These are phyloP conservation scores for Candida loeiensis DNA, from an alignment of 805 yeast species.

Conservation along the genomic window DNA sequence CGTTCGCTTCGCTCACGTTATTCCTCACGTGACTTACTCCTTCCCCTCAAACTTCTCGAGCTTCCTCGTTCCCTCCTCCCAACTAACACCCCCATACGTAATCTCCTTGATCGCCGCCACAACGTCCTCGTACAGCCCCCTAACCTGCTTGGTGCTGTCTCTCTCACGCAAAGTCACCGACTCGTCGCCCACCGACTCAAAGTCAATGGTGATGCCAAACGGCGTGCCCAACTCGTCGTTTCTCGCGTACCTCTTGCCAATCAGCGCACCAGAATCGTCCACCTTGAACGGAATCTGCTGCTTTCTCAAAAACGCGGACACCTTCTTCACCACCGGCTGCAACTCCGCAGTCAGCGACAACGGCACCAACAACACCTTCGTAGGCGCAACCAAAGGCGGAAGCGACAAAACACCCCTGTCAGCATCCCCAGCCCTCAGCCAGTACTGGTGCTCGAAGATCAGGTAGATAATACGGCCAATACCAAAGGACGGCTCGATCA, in stretches of 20 bases:
- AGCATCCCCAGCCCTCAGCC: constrained; percentile 87
- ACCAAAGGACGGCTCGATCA: constrained; percentile 99
- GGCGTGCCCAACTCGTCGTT: constrained; percentile 99
- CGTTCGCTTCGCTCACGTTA: neutral
- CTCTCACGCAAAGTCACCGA: constrained; percentile 95
- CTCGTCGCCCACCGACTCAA: constrained; percentile 82
- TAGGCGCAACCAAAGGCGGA: constrained; percentile 95
- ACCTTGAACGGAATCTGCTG: constrained; percentile 90
- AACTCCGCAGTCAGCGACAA: constrained; percentile 80
- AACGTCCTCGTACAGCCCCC: constrained; percentile 78
- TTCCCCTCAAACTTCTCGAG: constrained; percentile 67
- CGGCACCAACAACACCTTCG: constrained; percentile 94
- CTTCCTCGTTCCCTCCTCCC: constrained; percentile 81
- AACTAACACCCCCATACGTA: constrained; percentile 68
- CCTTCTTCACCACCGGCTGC: constrained; percentile 66
- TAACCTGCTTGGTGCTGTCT: constrained; percentile 93
- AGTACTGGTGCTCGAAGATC: constrained; percentile 89
- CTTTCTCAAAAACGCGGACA: constrained; percentile 67
- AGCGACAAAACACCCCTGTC: constrained; percentile 85
- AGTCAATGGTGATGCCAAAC: constrained; percentile 95
- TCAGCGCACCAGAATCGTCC: constrained; percentile 95
- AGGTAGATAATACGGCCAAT: constrained; percentile 95
- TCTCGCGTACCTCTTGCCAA: constrained; percentile 97
- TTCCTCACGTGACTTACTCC: neutral
- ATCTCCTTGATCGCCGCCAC: constrained; percentile 68